These are phyloP conservation scores for Sugiyamaella marilandica DNA, from an alignment of 805 yeast genomes.

Conservation along the genomic window DNA sequence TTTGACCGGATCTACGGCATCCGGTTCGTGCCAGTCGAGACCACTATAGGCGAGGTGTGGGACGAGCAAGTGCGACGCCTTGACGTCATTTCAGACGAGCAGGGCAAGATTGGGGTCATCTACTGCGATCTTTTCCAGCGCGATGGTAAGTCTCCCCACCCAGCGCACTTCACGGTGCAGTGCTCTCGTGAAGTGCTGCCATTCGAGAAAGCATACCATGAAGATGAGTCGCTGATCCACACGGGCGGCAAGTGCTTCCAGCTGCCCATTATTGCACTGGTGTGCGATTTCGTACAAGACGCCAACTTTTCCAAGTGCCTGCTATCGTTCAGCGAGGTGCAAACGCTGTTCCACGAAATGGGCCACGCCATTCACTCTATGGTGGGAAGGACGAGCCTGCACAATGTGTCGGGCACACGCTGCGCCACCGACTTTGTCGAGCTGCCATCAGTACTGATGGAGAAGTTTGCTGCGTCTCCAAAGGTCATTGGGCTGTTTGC, in stretches of 20 bases:
- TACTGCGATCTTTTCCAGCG: conserved; percentile 86
- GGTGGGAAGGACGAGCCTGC: conserved; percentile 86
- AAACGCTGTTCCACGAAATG: conserved; percentile 96
- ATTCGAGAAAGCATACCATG: conserved; percentile 17
- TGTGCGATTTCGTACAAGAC: conserved; percentile 64
- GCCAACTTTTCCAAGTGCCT: conserved; percentile 45
- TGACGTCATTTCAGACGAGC: conserved; percentile 61
- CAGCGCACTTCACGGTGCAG: conserved; percentile 94
- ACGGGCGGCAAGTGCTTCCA: conserved; percentile 54
- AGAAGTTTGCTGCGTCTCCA: conserved; percentile 78
- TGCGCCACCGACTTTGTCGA: conserved; percentile 97
- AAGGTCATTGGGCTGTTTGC: conserved; percentile 72
- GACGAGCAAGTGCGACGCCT: conserved; percentile 76
- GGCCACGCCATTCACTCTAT: conserved; percentile 98
- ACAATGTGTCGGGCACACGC: conserved; percentile 90
- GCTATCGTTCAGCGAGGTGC: conserved; percentile 72
- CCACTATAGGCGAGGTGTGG: conserved; percentile 80
- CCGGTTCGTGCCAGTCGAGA: conserved; percentile 59
- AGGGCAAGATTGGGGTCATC: conserved; percentile 69
- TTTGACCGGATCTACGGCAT: conserved; percentile 74
- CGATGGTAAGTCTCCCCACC: conserved; percentile 68
- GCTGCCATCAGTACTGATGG: conserved; percentile 94
- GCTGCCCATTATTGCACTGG: conserved; percentile 82
- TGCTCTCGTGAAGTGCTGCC: conserved; percentile 71
- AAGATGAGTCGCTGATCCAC: conserved; percentile 15